Base-by-base conservation (phyloP, 768 basidiomycete species). In the Rhodosporidiobolus sp. region DNA sequence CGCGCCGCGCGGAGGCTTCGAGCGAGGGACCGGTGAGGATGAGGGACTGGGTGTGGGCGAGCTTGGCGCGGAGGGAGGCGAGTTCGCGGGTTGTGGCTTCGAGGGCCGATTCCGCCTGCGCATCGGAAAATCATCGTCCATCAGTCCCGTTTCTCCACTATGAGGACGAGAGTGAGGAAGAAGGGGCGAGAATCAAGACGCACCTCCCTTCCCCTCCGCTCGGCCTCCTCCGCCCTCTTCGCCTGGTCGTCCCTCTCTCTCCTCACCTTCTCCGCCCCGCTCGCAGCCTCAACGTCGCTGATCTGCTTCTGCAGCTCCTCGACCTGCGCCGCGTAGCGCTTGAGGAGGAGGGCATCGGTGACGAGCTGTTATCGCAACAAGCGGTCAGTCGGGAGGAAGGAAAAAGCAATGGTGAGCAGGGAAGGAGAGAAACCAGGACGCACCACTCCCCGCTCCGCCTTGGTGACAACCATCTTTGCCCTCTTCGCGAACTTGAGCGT, bases 251-350 rank as follows among this genome's bases (percentile, higher is more conserved):
- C 79, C 46, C 77, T 77, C 72, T 80, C 81, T 69, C 58, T 19
- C 74, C 86, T 58, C 58, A 86, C 82, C 57, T n/a, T 17, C 3
- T 38, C 57, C 57, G 34, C 58, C 16, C 43, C 58, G 45, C 58
- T 43, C 38, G 38, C 58, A 6, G 24, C 82, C 84, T 63, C 83
- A 83, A 52, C 88, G 49, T 88, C 89, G 26, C 86, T 85, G 53
- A 94, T 84, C 53, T 91, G 86, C 4, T 80, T 83, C 83, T 89
- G 90, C 64, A 99, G 87, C 53, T 90, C 89, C 60, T 94, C 94
- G 65, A 99, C 95, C 82, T 98, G 93, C 77, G 90, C 91, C 76
- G 91, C 87, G 80, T 98, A 97, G 62, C 92, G 86, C 83, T 95
- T 92, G 73, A 99, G 90, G 52, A 96, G 85, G 0, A 93, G 91